Evolutionary conservation across 176 grass and related monocot genomes (phyloP).

Genomic region (Metroxylon sagu): DNA sequence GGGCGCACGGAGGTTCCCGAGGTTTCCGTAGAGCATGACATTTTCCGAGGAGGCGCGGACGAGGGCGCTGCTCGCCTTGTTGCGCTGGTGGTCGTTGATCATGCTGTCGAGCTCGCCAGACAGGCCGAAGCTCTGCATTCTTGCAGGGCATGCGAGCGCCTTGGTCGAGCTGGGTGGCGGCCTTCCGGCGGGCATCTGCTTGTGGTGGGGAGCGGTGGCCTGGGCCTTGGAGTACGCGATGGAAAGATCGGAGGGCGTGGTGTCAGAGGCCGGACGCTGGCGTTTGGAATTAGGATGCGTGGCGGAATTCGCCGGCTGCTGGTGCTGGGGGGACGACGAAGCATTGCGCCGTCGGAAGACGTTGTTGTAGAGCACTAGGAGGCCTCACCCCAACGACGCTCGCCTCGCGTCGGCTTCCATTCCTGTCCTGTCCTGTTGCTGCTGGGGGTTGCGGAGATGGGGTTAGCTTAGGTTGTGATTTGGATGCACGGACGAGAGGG

Average conservation of each 20-base stretch:
- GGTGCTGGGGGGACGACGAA: background rate
- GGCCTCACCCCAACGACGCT: slow-evolving; percentile 11
- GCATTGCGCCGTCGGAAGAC: slow-evolving; percentile 14
- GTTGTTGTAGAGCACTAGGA: slow-evolving; percentile 20
- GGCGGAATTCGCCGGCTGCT: background rate
- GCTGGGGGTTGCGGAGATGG: no score
- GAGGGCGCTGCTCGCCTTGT: slow-evolving; percentile 22
- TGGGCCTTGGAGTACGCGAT: background rate
- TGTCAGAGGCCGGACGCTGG: slow-evolving; percentile 1
- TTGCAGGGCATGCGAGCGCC: no score
- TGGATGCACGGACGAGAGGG: no score
- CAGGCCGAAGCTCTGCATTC: background rate
- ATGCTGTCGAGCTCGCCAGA: slow-evolving; percentile 23
- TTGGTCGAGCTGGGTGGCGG: no score
- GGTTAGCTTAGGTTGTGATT: no score
- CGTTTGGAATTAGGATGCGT: slow-evolving; percentile 1
- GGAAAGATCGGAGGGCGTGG: background rate
- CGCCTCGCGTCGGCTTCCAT: slow-evolving; percentile 1
- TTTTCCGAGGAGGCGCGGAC: slow-evolving; percentile 29
- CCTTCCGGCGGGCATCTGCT: background rate
- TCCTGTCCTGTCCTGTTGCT: background rate
- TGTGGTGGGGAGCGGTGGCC: background rate
- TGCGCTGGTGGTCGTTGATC: slow-evolving; percentile 29
- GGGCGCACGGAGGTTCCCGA: no score
- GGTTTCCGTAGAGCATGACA: slow-evolving; percentile 30